Evolutionary conservation across 2,329 filamentous ascomycete genomes (phyloP).

Genomic region (Neofusicoccum cordaticola): DNA sequence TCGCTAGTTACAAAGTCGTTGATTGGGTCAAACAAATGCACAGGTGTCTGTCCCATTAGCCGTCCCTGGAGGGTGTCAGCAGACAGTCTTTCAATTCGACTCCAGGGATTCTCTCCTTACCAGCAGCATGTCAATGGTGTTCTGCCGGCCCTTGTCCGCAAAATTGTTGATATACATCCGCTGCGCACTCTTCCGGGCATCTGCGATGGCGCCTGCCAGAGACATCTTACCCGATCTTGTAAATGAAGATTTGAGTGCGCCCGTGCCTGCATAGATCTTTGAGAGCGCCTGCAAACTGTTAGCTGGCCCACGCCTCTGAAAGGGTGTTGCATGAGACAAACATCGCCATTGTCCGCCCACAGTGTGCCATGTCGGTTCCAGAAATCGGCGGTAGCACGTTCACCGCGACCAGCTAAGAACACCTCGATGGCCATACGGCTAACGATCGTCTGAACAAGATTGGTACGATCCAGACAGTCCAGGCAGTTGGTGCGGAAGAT

Average conservation of each 20-base stretch:
- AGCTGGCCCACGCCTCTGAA: not conserved
- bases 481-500: constrained; percentile 94
- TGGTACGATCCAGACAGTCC: constrained; percentile 93
- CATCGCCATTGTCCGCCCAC: constrained; percentile 97
- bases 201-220: constrained; percentile 86
- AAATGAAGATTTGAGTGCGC: constrained; percentile 91
- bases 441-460: constrained; percentile 92
- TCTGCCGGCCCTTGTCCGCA: constrained; percentile 85
- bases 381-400: constrained; percentile 72
- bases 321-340: not conserved
- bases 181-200: constrained; percentile 90
- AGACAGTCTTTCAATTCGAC: not conserved
- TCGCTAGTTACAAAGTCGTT: constrained; percentile 85
- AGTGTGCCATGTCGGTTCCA: constrained; percentile 89
- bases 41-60: constrained; percentile 76
- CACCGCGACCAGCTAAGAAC: constrained; percentile 71
- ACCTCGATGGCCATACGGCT: constrained; percentile 88
- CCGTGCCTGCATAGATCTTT: constrained; percentile 94
- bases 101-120: not conserved
- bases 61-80: constrained; percentile 51
- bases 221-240: constrained; percentile 96
- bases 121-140: constrained; percentile 89
- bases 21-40: constrained; percentile 88
- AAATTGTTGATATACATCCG: constrained; percentile 98
- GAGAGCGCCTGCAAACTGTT: constrained; percentile 57